Percentiles rank a stretch among this genome's conserved stretches.
These are phyloP conservation scores for Agrocybe praecox DNA, from an alignment of 768 basidiomycete species.

Conservation along the genomic window DNA sequence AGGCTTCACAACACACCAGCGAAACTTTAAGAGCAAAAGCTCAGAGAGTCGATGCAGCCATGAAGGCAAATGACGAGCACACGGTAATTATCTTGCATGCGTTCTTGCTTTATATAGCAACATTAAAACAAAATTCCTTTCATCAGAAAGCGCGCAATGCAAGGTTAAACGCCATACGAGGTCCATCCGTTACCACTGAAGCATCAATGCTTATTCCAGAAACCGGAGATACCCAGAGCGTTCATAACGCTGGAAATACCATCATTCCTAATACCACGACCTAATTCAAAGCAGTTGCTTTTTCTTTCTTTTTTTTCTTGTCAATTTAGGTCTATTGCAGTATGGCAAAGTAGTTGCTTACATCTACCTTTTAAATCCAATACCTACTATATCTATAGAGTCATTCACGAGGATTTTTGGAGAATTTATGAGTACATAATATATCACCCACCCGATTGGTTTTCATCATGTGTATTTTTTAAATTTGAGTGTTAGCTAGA, in stretches of 20 bases:
- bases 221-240: neutral
- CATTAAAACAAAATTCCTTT: neutral
- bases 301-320: too few species aligned
- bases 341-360: too few species aligned
- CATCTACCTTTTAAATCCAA: too few species aligned
- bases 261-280: slow-evolving; percentile 33
- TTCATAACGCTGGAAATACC: slow-evolving; percentile 11
- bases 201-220: neutral
- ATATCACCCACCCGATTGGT: too few species aligned
- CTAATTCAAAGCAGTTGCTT: too few species aligned
- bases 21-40: slow-evolving; percentile 9
- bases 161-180: slow-evolving; percentile 1
- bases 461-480: too few species aligned
- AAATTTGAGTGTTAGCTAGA: too few species aligned
- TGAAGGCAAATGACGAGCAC: slow-evolving; percentile 21
- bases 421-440: too few species aligned
- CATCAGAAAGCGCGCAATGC: slow-evolving; percentile 9
- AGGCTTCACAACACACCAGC: slow-evolving; percentile 4
- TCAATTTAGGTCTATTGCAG: too few species aligned
- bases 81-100: slow-evolving; percentile 8
- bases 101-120: neutral
- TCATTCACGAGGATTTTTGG: too few species aligned
- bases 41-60: slow-evolving; percentile 16
- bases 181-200: neutral
- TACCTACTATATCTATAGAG: too few species aligned